A percentile compares a stretch with the other conserved stretches of the same genome.
Conservation (phyloP, 257 asterid species). For the Penstemon newberryi region DNA sequence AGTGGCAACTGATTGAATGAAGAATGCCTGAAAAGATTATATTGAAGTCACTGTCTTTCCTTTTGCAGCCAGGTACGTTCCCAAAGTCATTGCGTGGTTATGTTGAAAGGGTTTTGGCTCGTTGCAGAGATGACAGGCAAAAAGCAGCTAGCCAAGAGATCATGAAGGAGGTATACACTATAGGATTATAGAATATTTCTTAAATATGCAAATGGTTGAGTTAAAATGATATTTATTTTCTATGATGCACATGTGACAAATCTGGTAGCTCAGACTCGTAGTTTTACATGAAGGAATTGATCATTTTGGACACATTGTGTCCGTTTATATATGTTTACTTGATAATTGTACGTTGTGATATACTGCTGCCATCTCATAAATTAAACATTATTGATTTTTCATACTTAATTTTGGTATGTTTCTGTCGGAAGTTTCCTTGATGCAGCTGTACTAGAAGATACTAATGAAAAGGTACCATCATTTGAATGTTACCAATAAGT, state of each 20-base stretch:
- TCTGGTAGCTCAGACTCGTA: constrained; percentile 21
- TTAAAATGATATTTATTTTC: not conserved
- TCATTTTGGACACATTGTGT: not conserved
- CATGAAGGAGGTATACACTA: constrained; percentile 82
- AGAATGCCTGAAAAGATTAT: constrained; percentile 10
- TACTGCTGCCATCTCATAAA: not conserved
- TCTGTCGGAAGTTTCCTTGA: too few relatives aligned
- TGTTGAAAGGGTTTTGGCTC: constrained; percentile 97
- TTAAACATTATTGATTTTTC: too few relatives aligned
- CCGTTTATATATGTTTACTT: constrained; percentile 5
- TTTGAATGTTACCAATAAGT: too few relatives aligned
- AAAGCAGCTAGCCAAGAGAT: constrained; percentile 75
- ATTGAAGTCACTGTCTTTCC: constrained; percentile 30
- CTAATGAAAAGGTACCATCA: too few relatives aligned
- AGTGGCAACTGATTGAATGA: constrained; percentile 9
- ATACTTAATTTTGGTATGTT: too few relatives aligned
- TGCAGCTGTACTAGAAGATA: too few relatives aligned
- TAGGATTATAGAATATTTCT: constrained; percentile 5
- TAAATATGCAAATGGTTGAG: constrained; percentile 21
- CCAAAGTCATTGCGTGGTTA: constrained; percentile 94
- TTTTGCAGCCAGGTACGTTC: constrained; percentile 76
- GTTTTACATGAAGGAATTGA: not conserved
- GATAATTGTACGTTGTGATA: constrained; percentile 13
- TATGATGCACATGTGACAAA: constrained; percentile 15
- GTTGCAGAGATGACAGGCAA: constrained; percentile 87